Evolutionary conservation across 257 asterid species (phyloP), one percentile per base, ranked within the genome.

Genomic region (Galeopsis tetrahit): DNA sequence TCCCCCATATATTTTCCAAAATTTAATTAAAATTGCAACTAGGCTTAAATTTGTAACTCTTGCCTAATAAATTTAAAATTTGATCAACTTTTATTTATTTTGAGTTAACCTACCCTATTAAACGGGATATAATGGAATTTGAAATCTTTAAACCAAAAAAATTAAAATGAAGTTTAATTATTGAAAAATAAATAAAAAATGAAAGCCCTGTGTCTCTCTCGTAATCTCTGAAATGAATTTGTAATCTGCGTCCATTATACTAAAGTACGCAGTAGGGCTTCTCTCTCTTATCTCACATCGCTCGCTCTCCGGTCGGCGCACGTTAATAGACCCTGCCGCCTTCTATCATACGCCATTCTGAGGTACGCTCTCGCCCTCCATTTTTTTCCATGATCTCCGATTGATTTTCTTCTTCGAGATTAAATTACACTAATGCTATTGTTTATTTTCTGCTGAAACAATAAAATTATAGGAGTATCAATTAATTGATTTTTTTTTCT

Each of bases 221-320:
- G 51, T 49, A 77, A 72, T 68, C 73, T 69, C 79, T 81, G 43
- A 5, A 28, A 49, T 49, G 73, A 76, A 73, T 75, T 83, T 68
- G 77, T 44, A 80, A 67, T 64, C 80, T 72, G 66, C 62, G 74
- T 32, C 80, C 78, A 63, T 73, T 81, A 74, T 77, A 79, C 81
- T 75, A 72, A 72, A 81, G 76, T 75, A 78, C 80, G 83, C 78
- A 80, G 85, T 84, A 81, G 89, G 91, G 90, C 83, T 87, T 77
- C 77, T 77, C 84, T 76, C 80, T 75, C 76, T 63, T 39, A 42
- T 57, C 67, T 62, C 77, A n/a, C 71, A 42, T 38, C 78, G 69
- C 75, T 72, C 78, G 75, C 75, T 71, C 77, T 72, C 72, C 52
- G 63, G 77, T 79, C 75, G 82, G 87, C 80, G 89, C 85, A 75